phyloP scores from a whole-genome alignment of 2,329 filamentous ascomycete species.

The Beauveria sp. region DNA sequence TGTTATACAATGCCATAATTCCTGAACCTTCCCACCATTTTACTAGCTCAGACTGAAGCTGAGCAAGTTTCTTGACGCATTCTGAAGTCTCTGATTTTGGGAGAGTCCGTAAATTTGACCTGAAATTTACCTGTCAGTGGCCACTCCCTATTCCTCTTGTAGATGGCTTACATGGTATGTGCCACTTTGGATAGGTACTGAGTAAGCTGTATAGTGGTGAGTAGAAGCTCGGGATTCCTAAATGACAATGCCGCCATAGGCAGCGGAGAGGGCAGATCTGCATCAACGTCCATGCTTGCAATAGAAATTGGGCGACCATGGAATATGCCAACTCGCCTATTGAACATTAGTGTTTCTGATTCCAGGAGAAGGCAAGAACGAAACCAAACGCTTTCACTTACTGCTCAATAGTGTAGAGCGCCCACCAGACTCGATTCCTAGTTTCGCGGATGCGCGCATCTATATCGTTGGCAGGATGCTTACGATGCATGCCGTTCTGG shows the following conservation, averaged over 20 bases:
- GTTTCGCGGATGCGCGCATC: slow-evolving; percentile 41
- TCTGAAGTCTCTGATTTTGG: slow-evolving; percentile 25
- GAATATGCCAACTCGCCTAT: slow-evolving; percentile 45
- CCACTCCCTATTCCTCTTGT: neutral
- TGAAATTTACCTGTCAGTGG: slow-evolving; percentile 14
- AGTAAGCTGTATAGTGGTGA: slow-evolving; percentile 33
- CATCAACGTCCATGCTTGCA: slow-evolving; percentile 43
- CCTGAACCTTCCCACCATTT: slow-evolving; percentile 31
- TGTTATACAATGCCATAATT: slow-evolving; percentile 24
- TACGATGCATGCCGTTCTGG: slow-evolving; percentile 53
- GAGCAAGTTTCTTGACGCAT: slow-evolving; percentile 25
- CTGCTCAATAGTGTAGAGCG: slow-evolving; percentile 49
- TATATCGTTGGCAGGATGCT: slow-evolving; percentile 38
- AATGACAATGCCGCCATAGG: slow-evolving; percentile 31
- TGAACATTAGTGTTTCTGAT: slow-evolving; percentile 3
- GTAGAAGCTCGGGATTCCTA: slow-evolving; percentile 37
- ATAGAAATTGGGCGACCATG: slow-evolving; percentile 50
- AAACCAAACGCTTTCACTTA: slow-evolving; percentile 18
- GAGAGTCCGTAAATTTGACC: slow-evolving; percentile 26
- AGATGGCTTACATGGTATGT: slow-evolving; percentile 29
- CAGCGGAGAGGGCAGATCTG: slow-evolving; percentile 40
- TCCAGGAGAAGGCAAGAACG: neutral
- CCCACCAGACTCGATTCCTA: slow-evolving; percentile 50
- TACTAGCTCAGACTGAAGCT: slow-evolving; percentile 29
- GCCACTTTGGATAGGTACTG: slow-evolving; percentile 26